Conservation (phyloP, 192 early-diverging fungal species). For the Coemansia sp. region DNA sequence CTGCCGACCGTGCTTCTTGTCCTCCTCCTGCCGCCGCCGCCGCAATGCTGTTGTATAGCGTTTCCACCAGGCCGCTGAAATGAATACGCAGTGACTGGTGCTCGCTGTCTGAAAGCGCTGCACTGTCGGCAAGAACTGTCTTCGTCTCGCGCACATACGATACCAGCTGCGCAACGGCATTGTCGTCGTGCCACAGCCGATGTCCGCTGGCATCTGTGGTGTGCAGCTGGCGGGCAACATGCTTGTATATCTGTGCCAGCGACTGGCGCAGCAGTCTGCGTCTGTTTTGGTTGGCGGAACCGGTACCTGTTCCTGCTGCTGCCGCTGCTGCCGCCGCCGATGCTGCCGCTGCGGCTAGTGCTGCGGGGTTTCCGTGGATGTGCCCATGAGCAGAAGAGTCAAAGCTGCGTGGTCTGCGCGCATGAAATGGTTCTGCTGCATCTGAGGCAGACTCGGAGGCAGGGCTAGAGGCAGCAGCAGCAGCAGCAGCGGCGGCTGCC, state of each 20-base stretch:
- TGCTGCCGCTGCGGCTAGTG: constrained; percentile 22
- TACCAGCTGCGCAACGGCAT: constrained; percentile 65
- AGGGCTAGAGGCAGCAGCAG: constrained; percentile 27
- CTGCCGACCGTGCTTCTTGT: neutral
- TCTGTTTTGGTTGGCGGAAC: constrained; percentile 34
- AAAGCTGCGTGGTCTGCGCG: constrained; percentile 47
- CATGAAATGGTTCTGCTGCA: neutral
- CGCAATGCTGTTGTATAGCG: constrained; percentile 74
- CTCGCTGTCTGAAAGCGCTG: constrained; percentile 82
- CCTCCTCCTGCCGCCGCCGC: constrained; percentile 10
- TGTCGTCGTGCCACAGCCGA: constrained; percentile 46
- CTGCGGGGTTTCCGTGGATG: neutral
- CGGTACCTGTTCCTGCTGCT: constrained; percentile 20
- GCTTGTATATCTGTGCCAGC: constrained; percentile 50
- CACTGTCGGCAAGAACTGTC: constrained; percentile 72
- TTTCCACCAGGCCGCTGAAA: constrained; percentile 86
- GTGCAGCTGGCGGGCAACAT: constrained; percentile 48
- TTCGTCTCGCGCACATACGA: constrained; percentile 76
- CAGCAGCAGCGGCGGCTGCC: constrained; percentile 19
- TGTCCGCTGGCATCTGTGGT: constrained; percentile 59
- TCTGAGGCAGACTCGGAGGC: constrained; percentile 34
- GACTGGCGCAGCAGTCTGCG: constrained; percentile 41
- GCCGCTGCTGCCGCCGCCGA: constrained; percentile 31
- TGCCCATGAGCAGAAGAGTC: constrained; percentile 26
- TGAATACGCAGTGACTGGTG: constrained; percentile 84